phyloP scores from a whole-genome alignment of 2,329 filamentous ascomycete genomes.

The Rutstroemia sydowiana region DNA sequence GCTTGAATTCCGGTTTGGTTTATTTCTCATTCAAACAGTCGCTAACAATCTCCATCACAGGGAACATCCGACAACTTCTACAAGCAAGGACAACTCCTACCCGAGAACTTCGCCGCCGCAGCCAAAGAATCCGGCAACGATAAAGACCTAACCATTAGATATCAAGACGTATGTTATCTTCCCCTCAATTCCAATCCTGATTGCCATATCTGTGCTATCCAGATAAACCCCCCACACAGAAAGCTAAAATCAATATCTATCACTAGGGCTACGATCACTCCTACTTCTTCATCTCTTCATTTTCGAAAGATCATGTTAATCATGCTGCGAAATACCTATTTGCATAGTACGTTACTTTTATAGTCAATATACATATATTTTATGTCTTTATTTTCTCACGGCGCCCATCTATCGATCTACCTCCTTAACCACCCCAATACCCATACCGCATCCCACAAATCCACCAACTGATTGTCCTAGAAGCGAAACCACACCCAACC shows the following conservation, averaged over 20 bases:
- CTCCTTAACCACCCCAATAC: background rate
- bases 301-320: constrained; percentile 47
- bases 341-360: constrained; percentile 8
- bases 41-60: too few species aligned
- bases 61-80: constrained; percentile 96
- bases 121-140: constrained; percentile 67
- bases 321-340: constrained; percentile 12
- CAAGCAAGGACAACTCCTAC: constrained; percentile 84
- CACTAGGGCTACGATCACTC: constrained; percentile 90
- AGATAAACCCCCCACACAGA: background rate
- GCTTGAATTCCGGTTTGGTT: too few species aligned
- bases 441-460: background rate
- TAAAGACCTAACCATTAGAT: constrained; percentile 67
- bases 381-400: background rate
- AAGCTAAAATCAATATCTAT: constrained; percentile 11
- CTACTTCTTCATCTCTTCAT: constrained; percentile 92
- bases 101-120: constrained; percentile 82
- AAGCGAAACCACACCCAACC: constrained; percentile 1
- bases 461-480: constrained; percentile 4
- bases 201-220: too few species aligned
- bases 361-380: background rate
- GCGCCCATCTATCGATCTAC: background rate
- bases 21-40: too few species aligned
- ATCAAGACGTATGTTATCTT: constrained; percentile 57
- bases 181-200: too few species aligned